Conservation (phyloP, 768 basidiomycete genomes). For the Cubamyces sp. region DNA sequence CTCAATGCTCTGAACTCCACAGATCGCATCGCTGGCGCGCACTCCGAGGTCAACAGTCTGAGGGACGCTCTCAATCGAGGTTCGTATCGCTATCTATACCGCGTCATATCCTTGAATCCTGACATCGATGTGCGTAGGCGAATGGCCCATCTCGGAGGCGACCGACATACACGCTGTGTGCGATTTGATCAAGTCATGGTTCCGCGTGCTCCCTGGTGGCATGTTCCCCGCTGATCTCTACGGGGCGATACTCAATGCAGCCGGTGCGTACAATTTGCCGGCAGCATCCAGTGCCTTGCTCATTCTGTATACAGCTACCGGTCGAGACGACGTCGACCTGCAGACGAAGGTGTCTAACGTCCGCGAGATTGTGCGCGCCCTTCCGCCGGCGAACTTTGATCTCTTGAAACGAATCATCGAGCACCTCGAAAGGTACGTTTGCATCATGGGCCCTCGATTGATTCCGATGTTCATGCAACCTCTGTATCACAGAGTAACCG, state of each 20-base stretch:
- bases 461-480: neutral
- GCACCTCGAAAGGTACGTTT: slow-evolving; percentile 73
- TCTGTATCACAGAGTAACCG: slow-evolving; percentile 63
- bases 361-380: slow-evolving; percentile 65
- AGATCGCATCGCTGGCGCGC: slow-evolving; percentile 87
- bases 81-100: slow-evolving; percentile 30
- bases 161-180: slow-evolving; percentile 85
- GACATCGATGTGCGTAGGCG: slow-evolving; percentile 43
- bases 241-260: slow-evolving; percentile 68
- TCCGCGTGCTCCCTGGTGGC: slow-evolving; percentile 80
- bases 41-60: slow-evolving; percentile 66
- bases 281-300: neutral
- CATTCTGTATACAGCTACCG: neutral
- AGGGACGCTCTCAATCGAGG: slow-evolving; percentile 79
- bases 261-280: slow-evolving; percentile 47
- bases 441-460: neutral
- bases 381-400: slow-evolving; percentile 78
- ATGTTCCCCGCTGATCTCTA: slow-evolving; percentile 75
- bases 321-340: slow-evolving; percentile 60
- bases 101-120: neutral
- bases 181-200: slow-evolving; percentile 85
- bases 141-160: slow-evolving; percentile 57
- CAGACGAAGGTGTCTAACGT: slow-evolving; percentile 67
- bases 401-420: slow-evolving; percentile 79
- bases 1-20: slow-evolving; percentile 6